A percentile compares a stretch with the other conserved stretches of the same genome.
phyloP scores from a whole-genome alignment of 2,329 filamentous ascomycete species.

The Chrysoporthe cubensis region DNA sequence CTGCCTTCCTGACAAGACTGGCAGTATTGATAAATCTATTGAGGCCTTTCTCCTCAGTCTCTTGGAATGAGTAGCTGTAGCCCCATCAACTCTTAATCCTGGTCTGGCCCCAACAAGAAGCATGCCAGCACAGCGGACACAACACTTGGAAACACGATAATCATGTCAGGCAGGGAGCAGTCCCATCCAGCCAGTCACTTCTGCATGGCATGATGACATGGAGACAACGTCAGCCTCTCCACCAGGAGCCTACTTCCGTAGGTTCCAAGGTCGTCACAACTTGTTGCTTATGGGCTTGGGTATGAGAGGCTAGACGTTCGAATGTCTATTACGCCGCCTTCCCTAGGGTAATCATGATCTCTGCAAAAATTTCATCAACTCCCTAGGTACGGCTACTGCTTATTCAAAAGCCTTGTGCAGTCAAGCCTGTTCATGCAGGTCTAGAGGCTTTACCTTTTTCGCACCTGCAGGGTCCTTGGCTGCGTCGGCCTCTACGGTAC shows the following conservation, averaged over 20 bases:
- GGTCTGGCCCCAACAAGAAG: no score
- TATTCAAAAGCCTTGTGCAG: no score
- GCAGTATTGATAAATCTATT: no score
- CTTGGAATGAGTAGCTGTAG: no score
- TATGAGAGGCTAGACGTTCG: background rate
- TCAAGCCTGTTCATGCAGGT: no score
- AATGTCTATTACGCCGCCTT: background rate
- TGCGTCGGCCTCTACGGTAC: no score
- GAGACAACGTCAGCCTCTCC: background rate
- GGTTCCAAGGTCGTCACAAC: background rate
- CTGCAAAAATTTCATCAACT: background rate
- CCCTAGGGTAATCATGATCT: background rate
- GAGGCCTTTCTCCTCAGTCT: no score
- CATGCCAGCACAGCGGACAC: background rate
- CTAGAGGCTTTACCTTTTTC: no score
- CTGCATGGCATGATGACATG: background rate
- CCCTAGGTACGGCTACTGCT: background rate
- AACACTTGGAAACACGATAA: background rate
- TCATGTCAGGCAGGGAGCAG: background rate
- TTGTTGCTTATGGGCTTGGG: background rate
- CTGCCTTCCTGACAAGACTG: no score
- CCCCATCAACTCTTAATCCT: no score
- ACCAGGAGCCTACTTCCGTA: background rate
- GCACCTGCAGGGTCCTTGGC: background rate
- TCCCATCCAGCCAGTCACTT: background rate